Evolutionary conservation across 352 stramenopile genomes (phyloP).

Genomic region (Phytophthora pini): DNA sequence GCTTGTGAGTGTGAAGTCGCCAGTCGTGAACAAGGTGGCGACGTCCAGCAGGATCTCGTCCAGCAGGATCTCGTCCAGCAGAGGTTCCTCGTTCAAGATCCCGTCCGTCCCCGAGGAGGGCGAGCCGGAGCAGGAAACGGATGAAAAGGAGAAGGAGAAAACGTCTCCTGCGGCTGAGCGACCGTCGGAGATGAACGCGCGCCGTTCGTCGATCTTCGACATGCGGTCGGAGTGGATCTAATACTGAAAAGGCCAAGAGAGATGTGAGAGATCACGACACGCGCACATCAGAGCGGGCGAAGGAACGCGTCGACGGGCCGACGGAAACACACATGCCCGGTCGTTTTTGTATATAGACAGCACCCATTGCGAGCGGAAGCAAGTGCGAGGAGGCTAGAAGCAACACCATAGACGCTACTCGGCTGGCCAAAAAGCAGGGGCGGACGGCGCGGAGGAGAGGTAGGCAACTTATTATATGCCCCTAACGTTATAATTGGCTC

Average conservation of each 20-base stretch:
- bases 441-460: slow-evolving; percentile 16
- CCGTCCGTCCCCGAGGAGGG: slow-evolving; percentile 27
- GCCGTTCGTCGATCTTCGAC: slow-evolving; percentile 52
- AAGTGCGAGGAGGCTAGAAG: slow-evolving; percentile 18
- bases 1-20: slow-evolving; percentile 28
- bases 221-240: slow-evolving; percentile 54
- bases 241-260: neutral
- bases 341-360: slow-evolving; percentile 40
- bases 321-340: slow-evolving; percentile 22
- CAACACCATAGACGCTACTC: slow-evolving; percentile 34
- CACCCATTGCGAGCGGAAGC: slow-evolving; percentile 27
- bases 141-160: slow-evolving; percentile 18
- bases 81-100: slow-evolving; percentile 33
- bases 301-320: slow-evolving; percentile 25
- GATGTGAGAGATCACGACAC: slow-evolving; percentile 25
- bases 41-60: slow-evolving; percentile 29
- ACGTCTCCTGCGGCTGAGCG: slow-evolving; percentile 13
- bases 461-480: slow-evolving; percentile 43
- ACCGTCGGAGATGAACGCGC: slow-evolving; percentile 34
- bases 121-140: slow-evolving; percentile 33
- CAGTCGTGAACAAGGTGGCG: slow-evolving; percentile 16
- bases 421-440: slow-evolving; percentile 6
- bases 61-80: slow-evolving; percentile 26
- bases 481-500: slow-evolving; percentile 45
- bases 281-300: slow-evolving; percentile 23